Percentiles rank a stretch among this genome's conserved stretches.
These are phyloP conservation scores for Hanseniaspora guilliermondii DNA, from an alignment of 805 yeast species.

Conservation along the genomic window DNA sequence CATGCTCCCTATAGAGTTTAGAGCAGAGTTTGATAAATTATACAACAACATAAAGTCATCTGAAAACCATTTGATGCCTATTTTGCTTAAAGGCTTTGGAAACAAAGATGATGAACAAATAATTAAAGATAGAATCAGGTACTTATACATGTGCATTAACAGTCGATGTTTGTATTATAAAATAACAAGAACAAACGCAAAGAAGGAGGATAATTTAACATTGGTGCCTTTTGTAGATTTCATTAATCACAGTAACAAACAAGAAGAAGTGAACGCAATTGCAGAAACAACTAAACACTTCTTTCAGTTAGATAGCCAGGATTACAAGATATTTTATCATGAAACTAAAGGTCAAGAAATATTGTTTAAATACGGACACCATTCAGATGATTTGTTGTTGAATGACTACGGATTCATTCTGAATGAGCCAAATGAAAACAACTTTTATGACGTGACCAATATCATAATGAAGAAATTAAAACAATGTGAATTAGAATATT, in stretches of 20 bases:
- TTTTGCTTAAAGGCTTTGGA: background rate
- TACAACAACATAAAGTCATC: background rate
- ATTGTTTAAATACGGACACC: constrained; percentile 74
- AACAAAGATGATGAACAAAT: constrained; percentile 13
- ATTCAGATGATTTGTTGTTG: constrained; percentile 66
- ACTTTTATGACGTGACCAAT: constrained; percentile 50
- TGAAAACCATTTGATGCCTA: background rate
- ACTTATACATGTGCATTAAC: constrained; percentile 81
- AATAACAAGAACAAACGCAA: constrained; percentile 41
- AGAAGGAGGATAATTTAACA: constrained; percentile 51
- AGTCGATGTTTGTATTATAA: constrained; percentile 67
- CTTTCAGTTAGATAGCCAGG: background rate
- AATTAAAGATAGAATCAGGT: constrained; percentile 24
- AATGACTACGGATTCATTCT: constrained; percentile 80
- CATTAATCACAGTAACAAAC: constrained; percentile 49
- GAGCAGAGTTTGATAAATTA: constrained; percentile 3
- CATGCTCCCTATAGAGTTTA: background rate
- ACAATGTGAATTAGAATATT: background rate
- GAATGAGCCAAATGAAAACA: constrained; percentile 44
- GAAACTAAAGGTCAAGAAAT: constrained; percentile 37
- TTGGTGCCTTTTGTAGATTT: constrained; percentile 87
- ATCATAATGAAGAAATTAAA: background rate
- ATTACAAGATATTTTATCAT: background rate
- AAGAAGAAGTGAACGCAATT: constrained; percentile 38
- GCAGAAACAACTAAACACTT: constrained; percentile 32